phyloP scores from a whole-genome alignment of 805 yeast genomes.

The Teunomyces panamensis region DNA sequence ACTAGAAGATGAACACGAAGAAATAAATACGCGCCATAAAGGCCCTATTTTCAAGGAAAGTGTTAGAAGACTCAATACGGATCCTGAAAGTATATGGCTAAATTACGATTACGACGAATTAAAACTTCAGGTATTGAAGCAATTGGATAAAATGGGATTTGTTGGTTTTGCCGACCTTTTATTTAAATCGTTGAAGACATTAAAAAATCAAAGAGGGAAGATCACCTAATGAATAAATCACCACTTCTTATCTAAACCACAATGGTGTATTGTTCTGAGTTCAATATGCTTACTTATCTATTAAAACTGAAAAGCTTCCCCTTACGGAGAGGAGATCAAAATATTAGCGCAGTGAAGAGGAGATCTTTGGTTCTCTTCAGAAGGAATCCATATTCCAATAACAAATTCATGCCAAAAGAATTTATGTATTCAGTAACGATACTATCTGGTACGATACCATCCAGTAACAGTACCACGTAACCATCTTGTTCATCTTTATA shows the following conservation, averaged over 20 bases:
- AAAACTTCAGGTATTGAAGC: conserved; percentile 42
- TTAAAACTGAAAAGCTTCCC: no score
- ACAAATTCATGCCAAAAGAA: no score
- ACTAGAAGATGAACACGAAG: conserved; percentile 41
- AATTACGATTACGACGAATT: conserved; percentile 42
- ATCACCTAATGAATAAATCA: neutral
- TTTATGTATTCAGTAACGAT: no score
- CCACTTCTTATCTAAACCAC: neutral
- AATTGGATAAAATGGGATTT: conserved; percentile 44
- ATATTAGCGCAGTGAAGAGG: no score
- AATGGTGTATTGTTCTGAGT: no score
- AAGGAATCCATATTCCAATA: no score
- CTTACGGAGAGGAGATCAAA: no score
- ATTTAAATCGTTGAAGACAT: conserved; percentile 46
- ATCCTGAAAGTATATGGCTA: conserved; percentile 36
- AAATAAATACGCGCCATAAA: conserved; percentile 38
- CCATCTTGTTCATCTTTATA: no score
- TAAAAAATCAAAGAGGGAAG: conserved; percentile 25
- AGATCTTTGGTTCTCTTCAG: no score
- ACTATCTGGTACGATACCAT: no score
- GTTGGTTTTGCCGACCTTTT: conserved; percentile 49
- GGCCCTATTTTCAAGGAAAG: conserved; percentile 52
- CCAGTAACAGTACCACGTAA: no score
- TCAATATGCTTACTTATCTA: no score
- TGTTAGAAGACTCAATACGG: conserved; percentile 28